Base-by-base conservation (phyloP, 2,329 filamentous ascomycete species). In the Xylaria sp. region DNA sequence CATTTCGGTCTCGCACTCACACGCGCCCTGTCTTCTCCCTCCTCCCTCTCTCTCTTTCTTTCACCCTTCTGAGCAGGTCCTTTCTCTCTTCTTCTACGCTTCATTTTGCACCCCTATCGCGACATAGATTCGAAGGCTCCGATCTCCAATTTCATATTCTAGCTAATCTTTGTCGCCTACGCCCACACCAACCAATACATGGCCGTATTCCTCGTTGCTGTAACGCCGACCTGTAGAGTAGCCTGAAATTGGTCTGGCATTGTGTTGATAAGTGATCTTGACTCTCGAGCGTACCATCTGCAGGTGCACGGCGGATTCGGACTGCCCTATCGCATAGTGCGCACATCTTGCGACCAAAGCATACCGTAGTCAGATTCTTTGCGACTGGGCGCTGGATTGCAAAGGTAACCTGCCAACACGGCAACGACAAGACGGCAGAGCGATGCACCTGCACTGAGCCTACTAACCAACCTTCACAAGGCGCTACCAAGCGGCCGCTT, bases 341-440 rank as follows among this genome's bases (percentile, higher is more conserved):
- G n/a, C n/a, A n/a, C n/a, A n/a, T n/a, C 62, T 67, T 67, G 65
- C 69, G 64, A 67, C 65, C 68, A 66, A 68, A 64, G 58, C 66
- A n/a, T 54, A 38, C 48, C 37, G 54, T 66, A 68, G 65, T 63
- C 61, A 66, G 63, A 62, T 66, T 66, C 60, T 23, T 65, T 56
- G 35, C 29, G 27, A 31, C 54, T 17, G 25, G 19, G 29, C 43
- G 35, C n/a, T n/a, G n/a, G n/a, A n/a, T n/a, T n/a, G 27, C 33
- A 44, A 35, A 52, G 49, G 37, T 46, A 52, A 40, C 17, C 29
- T 46, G 49, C 13, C 15, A 46, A 44, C 11, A 31, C 23, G 41
- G 29, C 31, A 41, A 44, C 37, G 17, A 19, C 44, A 43, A 19
- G 17, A 40, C 15, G 13, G 19, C 35, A n/a, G n/a, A 21, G 8